Evolutionary conservation across 257 asterid species (phyloP).

Genomic region (Galeopsis tetrahit): DNA sequence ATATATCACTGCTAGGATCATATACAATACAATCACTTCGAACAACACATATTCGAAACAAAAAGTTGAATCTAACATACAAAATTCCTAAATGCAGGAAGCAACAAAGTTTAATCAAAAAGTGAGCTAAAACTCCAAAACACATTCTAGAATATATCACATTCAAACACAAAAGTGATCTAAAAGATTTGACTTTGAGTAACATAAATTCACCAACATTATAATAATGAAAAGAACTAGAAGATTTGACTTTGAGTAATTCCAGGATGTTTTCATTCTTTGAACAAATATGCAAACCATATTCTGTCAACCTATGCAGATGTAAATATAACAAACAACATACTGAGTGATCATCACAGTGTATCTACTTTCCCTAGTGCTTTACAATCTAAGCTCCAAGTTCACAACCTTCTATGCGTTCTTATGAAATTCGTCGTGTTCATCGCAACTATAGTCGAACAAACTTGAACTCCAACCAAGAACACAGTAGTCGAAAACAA

Average conservation of each 20-base stretch:
- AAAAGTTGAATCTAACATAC: no score
- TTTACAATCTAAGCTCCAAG: conserved; percentile 18
- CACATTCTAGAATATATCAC: no score
- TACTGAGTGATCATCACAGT: conserved; percentile 20
- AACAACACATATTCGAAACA: no score
- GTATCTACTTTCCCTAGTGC: neutral
- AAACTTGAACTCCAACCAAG: conserved; percentile 66
- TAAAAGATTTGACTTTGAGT: no score
- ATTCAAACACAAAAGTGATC: no score
- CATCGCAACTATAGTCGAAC: conserved; percentile 65
- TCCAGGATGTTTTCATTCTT: neutral
- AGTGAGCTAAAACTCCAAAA: no score
- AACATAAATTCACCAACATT: conserved; percentile 17
- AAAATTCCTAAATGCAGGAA: no score
- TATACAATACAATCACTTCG: no score
- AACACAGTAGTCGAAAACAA: conserved; percentile 62
- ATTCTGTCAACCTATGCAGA: neutral
- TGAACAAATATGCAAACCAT: neutral
- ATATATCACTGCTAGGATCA: no score
- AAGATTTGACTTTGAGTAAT: neutral
- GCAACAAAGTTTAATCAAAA: no score
- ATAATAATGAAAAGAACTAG: neutral
- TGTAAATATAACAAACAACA: neutral
- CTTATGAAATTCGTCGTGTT: conserved; percentile 85
- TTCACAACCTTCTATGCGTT: conserved; percentile 81